Evolutionary conservation across 441 rosid species (phyloP).

Genomic region (Bruguiera hainesii): DNA sequence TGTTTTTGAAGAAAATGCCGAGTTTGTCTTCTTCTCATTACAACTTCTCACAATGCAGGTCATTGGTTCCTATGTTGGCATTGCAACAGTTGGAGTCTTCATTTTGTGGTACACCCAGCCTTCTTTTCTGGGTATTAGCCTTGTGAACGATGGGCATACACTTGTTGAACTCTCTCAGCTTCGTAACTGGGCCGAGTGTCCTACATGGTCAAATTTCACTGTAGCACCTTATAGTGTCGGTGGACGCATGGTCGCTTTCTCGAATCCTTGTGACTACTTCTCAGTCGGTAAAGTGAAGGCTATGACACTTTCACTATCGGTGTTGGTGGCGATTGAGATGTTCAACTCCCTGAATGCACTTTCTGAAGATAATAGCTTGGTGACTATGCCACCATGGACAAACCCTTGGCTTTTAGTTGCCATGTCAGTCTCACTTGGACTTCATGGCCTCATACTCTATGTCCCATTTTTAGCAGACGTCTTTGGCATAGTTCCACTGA

Average conservation of each 20-base stretch:
- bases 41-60: constrained; percentile 36
- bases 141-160: constrained; percentile 70
- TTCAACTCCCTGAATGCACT: constrained; percentile 85
- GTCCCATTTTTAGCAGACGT: constrained; percentile 71
- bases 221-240: constrained; percentile 51
- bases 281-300: constrained; percentile 77
- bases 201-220: constrained; percentile 72
- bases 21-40: background rate
- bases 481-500: constrained; percentile 80
- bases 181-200: constrained; percentile 70
- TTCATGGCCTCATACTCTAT: constrained; percentile 76
- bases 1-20: background rate
- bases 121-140: constrained; percentile 70
- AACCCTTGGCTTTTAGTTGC: constrained; percentile 92
- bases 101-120: constrained; percentile 77
- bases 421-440: constrained; percentile 71
- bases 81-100: constrained; percentile 87
- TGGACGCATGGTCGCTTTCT: constrained; percentile 46
- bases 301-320: constrained; percentile 83
- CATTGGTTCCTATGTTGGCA: constrained; percentile 81
- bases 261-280: constrained; percentile 81
- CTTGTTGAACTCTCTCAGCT: constrained; percentile 66
- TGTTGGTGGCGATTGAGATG: constrained; percentile 89
- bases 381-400: constrained; percentile 86
- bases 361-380: constrained; percentile 80